Evolutionary conservation across 2,329 filamentous ascomycete species (phyloP), one percentile per base, ranked within the genome.

Genomic region (Chaetomiaceae sp.): DNA sequence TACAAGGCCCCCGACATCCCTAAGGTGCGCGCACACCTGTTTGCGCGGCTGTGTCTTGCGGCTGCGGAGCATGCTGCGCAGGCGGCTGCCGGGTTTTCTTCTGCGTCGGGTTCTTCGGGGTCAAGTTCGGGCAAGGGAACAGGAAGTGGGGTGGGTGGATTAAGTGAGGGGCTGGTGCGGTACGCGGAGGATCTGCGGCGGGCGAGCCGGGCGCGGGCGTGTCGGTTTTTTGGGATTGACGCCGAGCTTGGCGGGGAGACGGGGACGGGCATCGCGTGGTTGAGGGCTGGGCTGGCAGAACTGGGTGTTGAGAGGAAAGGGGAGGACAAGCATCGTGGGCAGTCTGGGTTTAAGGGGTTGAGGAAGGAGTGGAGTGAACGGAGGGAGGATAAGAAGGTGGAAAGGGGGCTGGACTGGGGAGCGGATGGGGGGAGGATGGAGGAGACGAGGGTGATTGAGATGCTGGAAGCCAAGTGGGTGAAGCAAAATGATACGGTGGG

Each of bases 401-500:
- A 92, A 61, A 90, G 83, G 66, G 87, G 83, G 42, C 72, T 75
- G 1, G 75, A 75, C 25, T 94, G 89, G 89, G 91, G 91, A 0
- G 76, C 85, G 42, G 91, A 96, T 70, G 92, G 86, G 0, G 92
- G 94, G 1, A 85, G 82, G 63, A 72, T 89, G 17, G 94, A 97
- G 68, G 94, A 99, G 71, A 83, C 79, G 2, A 79, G 91, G 51
- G 87, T 97, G 2, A 77, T 96, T 47, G 88, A 94, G 63, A 89
- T 94, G 83, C 73, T 99, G 31, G 82, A 95, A 63, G 79, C 77
- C 34, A 96, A 96, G 68, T 96, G 94, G 92, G 83, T 82, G 57
- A 94, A 91, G 72, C 83, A 91, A 71, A 99, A 99, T 66, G 90
- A 96, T 69, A 95, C 89, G 17, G 89, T 95, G 72, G 73, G 82